Evolutionary conservation across 1,284 basidiomycete genomes (phyloP).

Genomic region (Cutaneotrichosporon arboriforme): DNA sequence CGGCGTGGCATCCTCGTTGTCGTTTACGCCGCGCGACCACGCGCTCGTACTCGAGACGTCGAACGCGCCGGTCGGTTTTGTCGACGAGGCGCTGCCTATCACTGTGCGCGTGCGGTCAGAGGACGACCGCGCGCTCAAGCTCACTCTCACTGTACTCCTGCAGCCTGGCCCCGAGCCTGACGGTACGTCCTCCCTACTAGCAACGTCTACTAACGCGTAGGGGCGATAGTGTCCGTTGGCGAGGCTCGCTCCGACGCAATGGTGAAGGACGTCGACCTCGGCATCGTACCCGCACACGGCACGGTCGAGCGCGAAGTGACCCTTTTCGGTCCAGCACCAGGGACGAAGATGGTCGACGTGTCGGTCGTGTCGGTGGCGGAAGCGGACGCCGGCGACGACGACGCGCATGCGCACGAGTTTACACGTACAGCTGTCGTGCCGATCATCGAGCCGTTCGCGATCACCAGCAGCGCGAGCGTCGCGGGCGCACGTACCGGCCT

Average conservation of each 20-base stretch:
- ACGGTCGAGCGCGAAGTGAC: conserved; percentile 12
- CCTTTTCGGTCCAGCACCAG: conserved; percentile 14
- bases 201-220: neutral
- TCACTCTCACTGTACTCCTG: conserved; percentile 66
- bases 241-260: conserved; percentile 15
- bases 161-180: conserved; percentile 74
- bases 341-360: conserved; percentile 30
- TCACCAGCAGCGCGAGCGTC: conserved; percentile 12
- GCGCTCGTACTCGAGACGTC: conserved; percentile 55
- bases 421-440: conserved; percentile 26
- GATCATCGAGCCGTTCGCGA: conserved; percentile 29
- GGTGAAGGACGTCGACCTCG: conserved; percentile 27
- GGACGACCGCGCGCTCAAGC: conserved; percentile 61
- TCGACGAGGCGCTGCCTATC: conserved; percentile 71
- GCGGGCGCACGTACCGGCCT: neutral
- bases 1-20: conserved; percentile 32
- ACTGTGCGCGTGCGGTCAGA: conserved; percentile 54
- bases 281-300: conserved; percentile 16
- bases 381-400: conserved; percentile 5
- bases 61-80: conserved; percentile 62
- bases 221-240: conserved; percentile 15
- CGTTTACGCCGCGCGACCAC: conserved; percentile 63
- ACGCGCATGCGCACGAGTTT: conserved; percentile 19
- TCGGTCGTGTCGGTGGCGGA: conserved; percentile 16
- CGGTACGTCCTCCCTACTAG: conserved; percentile 50